Percentiles rank a stretch among this genome's conserved stretches.
Conservation (phyloP, 1,139 yeast genomes). For the Geotrichum cucujoidarum region DNA sequence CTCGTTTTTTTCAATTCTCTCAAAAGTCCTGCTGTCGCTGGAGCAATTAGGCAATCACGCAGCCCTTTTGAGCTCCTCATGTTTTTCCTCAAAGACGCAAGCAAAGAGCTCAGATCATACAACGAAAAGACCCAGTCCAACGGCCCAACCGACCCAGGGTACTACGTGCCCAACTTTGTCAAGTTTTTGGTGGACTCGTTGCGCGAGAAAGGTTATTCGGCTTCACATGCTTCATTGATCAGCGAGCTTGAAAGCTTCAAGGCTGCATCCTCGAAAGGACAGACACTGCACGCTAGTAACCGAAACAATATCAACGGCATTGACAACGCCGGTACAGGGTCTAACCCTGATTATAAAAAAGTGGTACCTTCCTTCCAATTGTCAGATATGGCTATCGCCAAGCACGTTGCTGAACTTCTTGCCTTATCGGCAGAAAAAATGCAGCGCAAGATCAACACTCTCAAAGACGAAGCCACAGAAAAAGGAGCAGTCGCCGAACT, state of each 20-base stretch:
- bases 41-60: constrained; percentile 37
- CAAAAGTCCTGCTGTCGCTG: constrained; percentile 8
- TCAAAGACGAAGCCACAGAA: constrained; percentile 44
- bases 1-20: constrained; percentile 14
- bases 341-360: not conserved
- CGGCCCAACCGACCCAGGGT: constrained; percentile 42
- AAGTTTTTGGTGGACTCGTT: constrained; percentile 49
- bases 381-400: constrained; percentile 30
- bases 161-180: constrained; percentile 55
- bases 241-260: constrained; percentile 34
- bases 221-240: constrained; percentile 29
- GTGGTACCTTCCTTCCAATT: constrained; percentile 29
- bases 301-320: constrained; percentile 1
- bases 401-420: constrained; percentile 25
- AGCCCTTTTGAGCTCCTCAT: constrained; percentile 62
- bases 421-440: constrained; percentile 28
- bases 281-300: constrained; percentile 16
- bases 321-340: not conserved
- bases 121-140: not conserved
- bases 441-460: constrained; percentile 27
- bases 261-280: constrained; percentile 13
- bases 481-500: constrained; percentile 46
- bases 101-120: constrained; percentile 46
- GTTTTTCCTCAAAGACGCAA: constrained; percentile 59
- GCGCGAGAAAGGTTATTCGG: constrained; percentile 34